Evolutionary conservation across 768 basidiomycete species (phyloP).

Genomic region (Pleurotus cornucopiae): DNA sequence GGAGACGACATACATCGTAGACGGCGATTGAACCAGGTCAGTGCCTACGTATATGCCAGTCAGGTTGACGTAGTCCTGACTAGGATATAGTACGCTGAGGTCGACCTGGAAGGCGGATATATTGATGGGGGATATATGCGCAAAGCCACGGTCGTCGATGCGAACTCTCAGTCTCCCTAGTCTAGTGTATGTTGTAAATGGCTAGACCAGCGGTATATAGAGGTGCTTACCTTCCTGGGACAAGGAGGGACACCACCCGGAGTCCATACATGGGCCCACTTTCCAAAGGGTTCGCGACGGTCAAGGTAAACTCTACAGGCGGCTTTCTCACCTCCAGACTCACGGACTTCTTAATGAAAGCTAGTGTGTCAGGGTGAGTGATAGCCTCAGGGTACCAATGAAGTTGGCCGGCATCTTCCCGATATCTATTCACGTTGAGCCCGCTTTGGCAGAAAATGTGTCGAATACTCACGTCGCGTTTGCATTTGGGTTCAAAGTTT

Average conservation of each 20-base stretch:
- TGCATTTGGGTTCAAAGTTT: conserved; percentile 49
- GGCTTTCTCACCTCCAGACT: background rate
- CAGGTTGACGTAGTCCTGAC: background rate
- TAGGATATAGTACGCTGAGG: background rate
- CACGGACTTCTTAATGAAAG: conserved; percentile 38
- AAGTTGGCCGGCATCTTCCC: conserved; percentile 55
- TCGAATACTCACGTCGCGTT: conserved; percentile 44
- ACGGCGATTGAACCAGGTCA: background rate
- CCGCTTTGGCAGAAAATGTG: background rate
- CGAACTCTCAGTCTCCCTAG: conserved; percentile 1
- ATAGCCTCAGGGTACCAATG: conserved; percentile 74
- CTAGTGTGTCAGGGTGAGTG: conserved; percentile 45
- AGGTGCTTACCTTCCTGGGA: conserved; percentile 63
- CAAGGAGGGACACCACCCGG: conserved; percentile 49
- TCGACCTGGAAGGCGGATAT: background rate
- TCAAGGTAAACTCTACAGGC: conserved; percentile 57
- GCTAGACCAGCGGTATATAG: background rate
- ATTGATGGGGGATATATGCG: background rate
- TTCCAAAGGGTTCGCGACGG: conserved; percentile 65
- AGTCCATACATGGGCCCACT: conserved; percentile 71
- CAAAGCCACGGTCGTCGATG: background rate
- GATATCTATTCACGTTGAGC: conserved; percentile 36
- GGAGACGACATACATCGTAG: background rate
- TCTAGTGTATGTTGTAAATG: background rate
- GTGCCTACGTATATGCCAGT: background rate